Evolutionary conservation across 2,329 filamentous ascomycete species (phyloP).

Genomic region (Cladophialophora chaetospira): DNA sequence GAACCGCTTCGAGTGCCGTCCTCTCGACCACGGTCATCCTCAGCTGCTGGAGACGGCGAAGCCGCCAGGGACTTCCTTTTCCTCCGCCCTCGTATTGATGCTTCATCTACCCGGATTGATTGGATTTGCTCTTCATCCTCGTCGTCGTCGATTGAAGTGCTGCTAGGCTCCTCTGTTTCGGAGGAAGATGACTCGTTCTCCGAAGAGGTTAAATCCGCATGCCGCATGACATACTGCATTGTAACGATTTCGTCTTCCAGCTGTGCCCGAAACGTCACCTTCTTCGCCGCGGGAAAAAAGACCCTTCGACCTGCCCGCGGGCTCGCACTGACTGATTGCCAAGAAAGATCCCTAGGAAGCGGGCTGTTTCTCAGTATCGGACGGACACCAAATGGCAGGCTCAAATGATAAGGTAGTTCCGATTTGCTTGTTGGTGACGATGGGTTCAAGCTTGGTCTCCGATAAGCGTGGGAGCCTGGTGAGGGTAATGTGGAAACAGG

Average conservation of each 20-base stretch:
- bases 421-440: slow-evolving; percentile 15
- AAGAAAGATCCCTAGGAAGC: slow-evolving; percentile 37
- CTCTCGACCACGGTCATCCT: slow-evolving; percentile 7
- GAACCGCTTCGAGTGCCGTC: slow-evolving; percentile 12
- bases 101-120: slow-evolving; percentile 17
- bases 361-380: slow-evolving; percentile 53
- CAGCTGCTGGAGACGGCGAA: slow-evolving; percentile 4
- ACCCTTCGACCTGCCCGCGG: slow-evolving; percentile 42
- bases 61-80: slow-evolving; percentile 22
- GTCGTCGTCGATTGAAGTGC: slow-evolving; percentile 8
- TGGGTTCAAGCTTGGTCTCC: slow-evolving; percentile 32
- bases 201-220: slow-evolving; percentile 53
- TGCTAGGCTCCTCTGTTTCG: slow-evolving; percentile 16
- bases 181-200: slow-evolving; percentile 26
- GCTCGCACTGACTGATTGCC: slow-evolving; percentile 42
- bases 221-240: slow-evolving; percentile 56
- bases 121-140: neutral
- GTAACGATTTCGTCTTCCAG: slow-evolving; percentile 63
- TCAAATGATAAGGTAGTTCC: slow-evolving; percentile 40
- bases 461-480: slow-evolving; percentile 26
- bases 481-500: slow-evolving; percentile 41
- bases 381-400: slow-evolving; percentile 47
- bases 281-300: slow-evolving; percentile 59
- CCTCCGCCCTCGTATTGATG: slow-evolving; percentile 13
- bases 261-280: slow-evolving; percentile 58